These are phyloP conservation scores for Sanguinoderma infundibulare DNA, from an alignment of 1,284 basidiomycete genomes.

Conservation along the genomic window DNA sequence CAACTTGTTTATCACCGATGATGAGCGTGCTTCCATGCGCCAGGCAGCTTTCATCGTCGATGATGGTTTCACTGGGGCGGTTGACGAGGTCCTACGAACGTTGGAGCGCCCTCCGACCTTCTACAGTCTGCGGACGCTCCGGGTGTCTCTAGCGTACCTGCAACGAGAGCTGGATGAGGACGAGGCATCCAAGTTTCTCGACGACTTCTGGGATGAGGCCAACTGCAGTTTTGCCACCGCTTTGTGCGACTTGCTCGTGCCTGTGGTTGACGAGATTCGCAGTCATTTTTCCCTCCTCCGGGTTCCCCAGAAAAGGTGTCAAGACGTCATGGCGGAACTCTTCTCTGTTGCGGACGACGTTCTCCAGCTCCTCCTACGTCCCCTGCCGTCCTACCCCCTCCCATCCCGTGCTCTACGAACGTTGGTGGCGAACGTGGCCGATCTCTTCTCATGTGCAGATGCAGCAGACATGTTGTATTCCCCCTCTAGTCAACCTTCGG, in stretches of 20 bases:
- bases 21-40: constrained; percentile 59
- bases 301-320: constrained; percentile 34
- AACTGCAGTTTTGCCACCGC: constrained; percentile 58
- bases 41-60: constrained; percentile 66
- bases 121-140: constrained; percentile 56
- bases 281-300: constrained; percentile 45
- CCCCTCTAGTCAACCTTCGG: constrained; percentile 42
- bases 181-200: constrained; percentile 57
- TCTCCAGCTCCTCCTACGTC: constrained; percentile 51
- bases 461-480: constrained; percentile 49
- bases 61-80: constrained; percentile 64
- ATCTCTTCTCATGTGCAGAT: constrained; percentile 61
- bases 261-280: constrained; percentile 55
- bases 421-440: constrained; percentile 48
- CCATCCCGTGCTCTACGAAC: constrained; percentile 51
- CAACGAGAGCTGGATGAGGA: constrained; percentile 53
- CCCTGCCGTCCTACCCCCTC: constrained; percentile 52
- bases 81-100: constrained; percentile 60
- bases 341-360: constrained; percentile 58
- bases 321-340: constrained; percentile 53
- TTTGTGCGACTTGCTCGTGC: constrained; percentile 55
- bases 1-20: constrained; percentile 62
- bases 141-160: constrained; percentile 65
- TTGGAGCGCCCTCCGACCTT: constrained; percentile 54
- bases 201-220: constrained; percentile 62